A percentile compares a stretch with the other conserved stretches of the same genome.
Conservation (phyloP, 306 rosid species). For the Cicer yamashitae region DNA sequence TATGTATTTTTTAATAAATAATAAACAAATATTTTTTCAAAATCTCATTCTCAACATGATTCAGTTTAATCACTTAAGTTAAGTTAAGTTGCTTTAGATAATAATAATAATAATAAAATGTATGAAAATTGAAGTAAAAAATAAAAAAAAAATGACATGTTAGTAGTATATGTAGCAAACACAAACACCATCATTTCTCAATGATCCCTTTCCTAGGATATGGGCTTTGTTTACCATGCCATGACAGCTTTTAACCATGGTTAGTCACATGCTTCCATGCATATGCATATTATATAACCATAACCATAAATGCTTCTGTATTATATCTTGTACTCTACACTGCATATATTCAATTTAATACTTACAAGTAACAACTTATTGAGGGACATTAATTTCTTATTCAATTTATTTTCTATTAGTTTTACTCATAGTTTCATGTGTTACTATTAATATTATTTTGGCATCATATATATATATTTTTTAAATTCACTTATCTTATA, state of each 20-base stretch:
- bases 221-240: slow-evolving; percentile 54
- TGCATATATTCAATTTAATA: slow-evolving; percentile 48
- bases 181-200: slow-evolving; percentile 87
- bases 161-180: slow-evolving; percentile 64
- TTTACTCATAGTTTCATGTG: neutral
- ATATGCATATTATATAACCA: slow-evolving; percentile 47
- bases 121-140: neutral
- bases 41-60: too few species aligned
- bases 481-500: neutral
- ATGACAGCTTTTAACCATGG: slow-evolving; percentile 61
- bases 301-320: slow-evolving; percentile 58
- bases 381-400: slow-evolving; percentile 11
- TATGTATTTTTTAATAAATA: too few species aligned
- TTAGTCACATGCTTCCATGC: slow-evolving; percentile 61
- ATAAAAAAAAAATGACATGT: slow-evolving; percentile 19
- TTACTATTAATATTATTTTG: neutral
- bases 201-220: slow-evolving; percentile 68
- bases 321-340: slow-evolving; percentile 50
- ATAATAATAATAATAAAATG: too few species aligned
- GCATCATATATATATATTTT: neutral
- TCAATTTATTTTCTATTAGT: slow-evolving; percentile 17
- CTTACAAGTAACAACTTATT: slow-evolving; percentile 35
- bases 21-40: too few species aligned
- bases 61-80: too few species aligned
- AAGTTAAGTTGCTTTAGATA: too few species aligned